Percentiles rank a stretch among this genome's conserved stretches.
phyloP scores from a whole-genome alignment of 495 filamentous ascomycete genomes.

The Polyplosphaeria fusca region DNA sequence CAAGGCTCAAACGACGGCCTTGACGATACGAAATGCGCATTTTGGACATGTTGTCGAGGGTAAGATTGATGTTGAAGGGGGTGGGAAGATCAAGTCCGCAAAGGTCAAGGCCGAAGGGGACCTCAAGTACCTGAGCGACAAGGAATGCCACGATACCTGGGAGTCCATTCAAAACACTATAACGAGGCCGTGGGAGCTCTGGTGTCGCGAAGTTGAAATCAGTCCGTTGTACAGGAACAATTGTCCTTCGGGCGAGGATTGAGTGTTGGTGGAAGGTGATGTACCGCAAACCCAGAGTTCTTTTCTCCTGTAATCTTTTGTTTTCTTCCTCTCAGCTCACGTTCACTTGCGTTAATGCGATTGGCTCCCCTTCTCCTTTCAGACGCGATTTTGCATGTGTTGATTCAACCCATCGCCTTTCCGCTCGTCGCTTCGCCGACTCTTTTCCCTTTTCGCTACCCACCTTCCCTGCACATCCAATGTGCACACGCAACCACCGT shows the following conservation, averaged over 20 bases:
- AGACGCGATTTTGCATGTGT: no score
- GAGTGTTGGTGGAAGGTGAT: not conserved
- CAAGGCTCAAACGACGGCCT: conserved; percentile 36
- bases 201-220: conserved; percentile 40
- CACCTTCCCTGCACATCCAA: no score
- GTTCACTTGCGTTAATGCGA: no score
- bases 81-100: conserved; percentile 40
- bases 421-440: no score
- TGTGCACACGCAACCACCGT: no score
- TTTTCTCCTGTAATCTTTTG: not conserved
- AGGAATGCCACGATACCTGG: conserved; percentile 39
- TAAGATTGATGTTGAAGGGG: conserved; percentile 32
- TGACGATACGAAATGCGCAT: conserved; percentile 36
- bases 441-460: no score
- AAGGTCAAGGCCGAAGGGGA: conserved; percentile 38
- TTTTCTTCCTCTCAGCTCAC: not conserved
- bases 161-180: conserved; percentile 23
- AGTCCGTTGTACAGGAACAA: conserved; percentile 40
- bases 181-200: conserved; percentile 38
- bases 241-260: conserved; percentile 20
- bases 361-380: no score
- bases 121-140: conserved; percentile 39
- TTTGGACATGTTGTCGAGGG: conserved; percentile 33
- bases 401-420: no score
- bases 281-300: not conserved